These are phyloP conservation scores for Phytophthora ohioensis DNA, from an alignment of 352 stramenopile genomes.

Conservation along the genomic window DNA sequence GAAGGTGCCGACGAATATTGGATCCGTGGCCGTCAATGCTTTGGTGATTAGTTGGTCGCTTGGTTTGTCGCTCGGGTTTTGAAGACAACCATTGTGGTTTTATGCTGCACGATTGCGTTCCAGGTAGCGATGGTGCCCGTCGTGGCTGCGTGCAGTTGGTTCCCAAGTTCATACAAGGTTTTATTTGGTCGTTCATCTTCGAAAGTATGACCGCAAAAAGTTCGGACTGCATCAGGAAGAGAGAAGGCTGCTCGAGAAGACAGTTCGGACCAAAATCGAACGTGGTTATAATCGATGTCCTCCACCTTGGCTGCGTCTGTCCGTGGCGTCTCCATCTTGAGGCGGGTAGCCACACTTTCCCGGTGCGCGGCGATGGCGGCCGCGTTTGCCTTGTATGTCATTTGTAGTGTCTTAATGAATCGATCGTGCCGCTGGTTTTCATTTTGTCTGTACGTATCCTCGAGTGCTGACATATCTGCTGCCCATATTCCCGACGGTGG, in stretches of 20 bases:
- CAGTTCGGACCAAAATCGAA: constrained; percentile 8
- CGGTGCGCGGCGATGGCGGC: background rate
- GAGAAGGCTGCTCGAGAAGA: background rate
- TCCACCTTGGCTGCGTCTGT: background rate
- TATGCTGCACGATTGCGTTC: constrained; percentile 14
- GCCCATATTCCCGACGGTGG: too few relatives aligned
- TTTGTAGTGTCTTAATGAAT: constrained; percentile 17
- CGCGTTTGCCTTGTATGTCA: background rate
- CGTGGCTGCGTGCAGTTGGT: background rate
- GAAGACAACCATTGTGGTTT: background rate
- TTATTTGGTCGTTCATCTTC: constrained; percentile 14
- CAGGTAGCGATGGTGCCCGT: background rate
- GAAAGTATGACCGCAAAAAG: background rate
- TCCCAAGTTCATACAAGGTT: background rate
- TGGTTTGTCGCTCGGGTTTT: background rate
- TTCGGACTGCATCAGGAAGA: background rate
- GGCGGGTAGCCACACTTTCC: background rate
- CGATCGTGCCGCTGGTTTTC: background rate
- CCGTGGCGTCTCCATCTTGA: background rate
- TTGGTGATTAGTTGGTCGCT: background rate
- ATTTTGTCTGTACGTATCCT: background rate
- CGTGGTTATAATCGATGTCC: constrained; percentile 13
- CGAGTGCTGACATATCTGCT: too few relatives aligned
- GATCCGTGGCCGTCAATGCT: background rate
- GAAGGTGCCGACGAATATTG: constrained; percentile 2